Evolutionary conservation across 495 filamentous ascomycete genomes (phyloP), one percentile per base, ranked within the genome.

Genomic region (Daldinia decipiens): DNA sequence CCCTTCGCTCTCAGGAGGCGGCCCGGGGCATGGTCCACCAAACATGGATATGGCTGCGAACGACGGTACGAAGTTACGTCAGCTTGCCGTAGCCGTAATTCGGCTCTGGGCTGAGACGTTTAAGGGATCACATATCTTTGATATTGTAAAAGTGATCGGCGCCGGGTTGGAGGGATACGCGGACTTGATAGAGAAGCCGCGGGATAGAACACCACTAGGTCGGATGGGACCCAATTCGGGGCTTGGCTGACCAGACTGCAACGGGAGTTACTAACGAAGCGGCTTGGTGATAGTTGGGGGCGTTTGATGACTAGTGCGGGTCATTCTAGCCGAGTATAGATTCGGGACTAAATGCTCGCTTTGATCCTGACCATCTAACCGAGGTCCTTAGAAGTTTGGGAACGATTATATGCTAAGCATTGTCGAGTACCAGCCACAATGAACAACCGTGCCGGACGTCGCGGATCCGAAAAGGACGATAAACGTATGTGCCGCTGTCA

Each of bases 81-180:
- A 89, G 51, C 81, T 92, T 24, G 88, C 89, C 29, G 86, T 86
- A 5, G 86, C 86, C 0, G 87, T 91, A 5, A 85, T 90, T 5
- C 79, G 88, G 38, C 79, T 92, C 6, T 92, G 90, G 90, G 88
- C 89, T 0, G 84, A 89, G 65, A 85, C 89, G 34, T 91, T 91
- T 70, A 90, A 86, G 61, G 89, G 87, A 4, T 85, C 86, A 19
- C 89, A 90, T 71, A 88, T 89, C 15, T 91, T 90, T 78, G 88
- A 89, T 54, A 86, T 91, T 66, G 87, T 91, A 2, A 84, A 84
- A 73, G 80, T 89, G 27, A 89, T 92, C 71, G 89, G 88, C 3
- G 80, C 82, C 31, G 86, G 86, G 0, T 77, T 92, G 71, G 87
- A 89, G 65, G 83, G 85, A 3, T 91, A 91, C 74, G 89, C 88